These are phyloP conservation scores for Naganishia kalamii DNA, from an alignment of 768 basidiomycete genomes.

Conservation along the genomic window DNA sequence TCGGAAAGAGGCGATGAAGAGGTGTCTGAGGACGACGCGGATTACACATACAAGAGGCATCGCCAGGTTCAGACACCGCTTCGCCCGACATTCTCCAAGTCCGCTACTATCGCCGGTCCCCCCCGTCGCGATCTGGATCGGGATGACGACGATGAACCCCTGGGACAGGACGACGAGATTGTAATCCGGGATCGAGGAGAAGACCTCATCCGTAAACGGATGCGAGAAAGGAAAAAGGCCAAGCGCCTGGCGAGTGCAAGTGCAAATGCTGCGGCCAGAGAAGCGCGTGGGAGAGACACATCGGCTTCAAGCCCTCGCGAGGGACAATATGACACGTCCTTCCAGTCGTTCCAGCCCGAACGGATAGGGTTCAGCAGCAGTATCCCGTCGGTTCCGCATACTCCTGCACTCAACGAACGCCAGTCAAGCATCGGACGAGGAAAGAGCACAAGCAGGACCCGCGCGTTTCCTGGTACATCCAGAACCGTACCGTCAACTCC, in stretches of 20 bases:
- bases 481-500: background rate
- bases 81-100: background rate
- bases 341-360: background rate
- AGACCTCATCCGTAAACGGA: slow-evolving; percentile 47
- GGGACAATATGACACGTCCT: background rate
- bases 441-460: background rate
- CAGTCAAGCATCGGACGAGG: background rate
- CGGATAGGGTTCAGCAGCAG: background rate
- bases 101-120: background rate
- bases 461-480: background rate
- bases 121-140: background rate
- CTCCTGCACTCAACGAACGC: background rate
- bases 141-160: background rate
- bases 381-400: background rate
- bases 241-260: slow-evolving; percentile 33
- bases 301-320: background rate
- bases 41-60: background rate
- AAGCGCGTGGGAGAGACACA: background rate
- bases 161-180: slow-evolving; percentile 5
- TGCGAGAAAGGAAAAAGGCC: slow-evolving; percentile 42
- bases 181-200: slow-evolving; percentile 46
- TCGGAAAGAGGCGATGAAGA: background rate
- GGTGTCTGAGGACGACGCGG: background rate
- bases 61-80: background rate
- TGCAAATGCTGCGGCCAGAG: slow-evolving; percentile 16